Conservation (phyloP, 257 asterid genomes). For the Solanum bukasovii region DNA sequence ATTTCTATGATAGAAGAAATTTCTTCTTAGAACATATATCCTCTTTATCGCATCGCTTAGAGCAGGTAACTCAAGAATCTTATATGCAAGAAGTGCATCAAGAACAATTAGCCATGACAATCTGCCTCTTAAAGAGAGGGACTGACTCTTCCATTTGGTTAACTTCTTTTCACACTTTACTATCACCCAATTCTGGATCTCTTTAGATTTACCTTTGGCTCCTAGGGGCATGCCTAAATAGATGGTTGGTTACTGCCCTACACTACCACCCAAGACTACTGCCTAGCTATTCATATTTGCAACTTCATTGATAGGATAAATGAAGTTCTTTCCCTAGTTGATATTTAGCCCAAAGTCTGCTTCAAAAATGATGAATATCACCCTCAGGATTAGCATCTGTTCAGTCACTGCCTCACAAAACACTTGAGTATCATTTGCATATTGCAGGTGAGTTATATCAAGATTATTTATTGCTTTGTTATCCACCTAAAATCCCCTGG, state of each 20-base stretch:
- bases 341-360: background rate
- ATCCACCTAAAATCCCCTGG: background rate
- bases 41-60: background rate
- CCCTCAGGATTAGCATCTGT: background rate
- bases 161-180: background rate
- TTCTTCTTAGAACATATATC: background rate
- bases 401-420: background rate
- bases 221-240: background rate
- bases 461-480: background rate
- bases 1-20: background rate
- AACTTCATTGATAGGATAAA: background rate
- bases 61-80: background rate
- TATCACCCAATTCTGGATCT: background rate
- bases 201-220: background rate
- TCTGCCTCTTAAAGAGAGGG: background rate
- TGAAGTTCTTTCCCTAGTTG: background rate
- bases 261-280: background rate
- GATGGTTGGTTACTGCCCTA: background rate
- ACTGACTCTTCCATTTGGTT: background rate
- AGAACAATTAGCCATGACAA: background rate
- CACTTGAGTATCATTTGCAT: background rate
- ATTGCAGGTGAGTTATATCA: background rate
- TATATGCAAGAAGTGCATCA: background rate
- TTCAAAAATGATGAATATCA: background rate
- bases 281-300: background rate